A percentile compares a stretch with the other conserved stretches of the same genome.
phyloP scores from a whole-genome alignment of 2,329 filamentous ascomycete species.

The Aspergillus carbonarius region DNA sequence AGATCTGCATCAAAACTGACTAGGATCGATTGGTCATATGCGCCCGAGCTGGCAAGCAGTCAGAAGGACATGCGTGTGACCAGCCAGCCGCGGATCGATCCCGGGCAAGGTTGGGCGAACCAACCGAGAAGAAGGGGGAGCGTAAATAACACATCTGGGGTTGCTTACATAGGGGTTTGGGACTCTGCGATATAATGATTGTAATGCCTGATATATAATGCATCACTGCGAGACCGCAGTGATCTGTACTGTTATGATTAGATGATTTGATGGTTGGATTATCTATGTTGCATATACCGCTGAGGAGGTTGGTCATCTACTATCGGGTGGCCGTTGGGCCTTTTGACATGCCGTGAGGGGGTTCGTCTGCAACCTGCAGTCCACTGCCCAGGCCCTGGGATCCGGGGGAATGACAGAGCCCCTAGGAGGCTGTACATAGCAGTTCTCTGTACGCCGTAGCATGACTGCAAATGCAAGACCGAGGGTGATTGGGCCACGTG shows the following conservation, averaged over 20 bases:
- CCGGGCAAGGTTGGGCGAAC: neutral
- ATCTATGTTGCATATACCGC: neutral
- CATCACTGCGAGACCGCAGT: slow-evolving; percentile 2
- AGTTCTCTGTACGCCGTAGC: too few relatives aligned
- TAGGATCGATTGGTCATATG: neutral
- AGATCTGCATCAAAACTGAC: neutral
- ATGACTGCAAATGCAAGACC: neutral
- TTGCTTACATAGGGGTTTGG: neutral
- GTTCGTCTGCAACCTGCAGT: slow-evolving; percentile 5
- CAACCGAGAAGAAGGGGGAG: neutral
- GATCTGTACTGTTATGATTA: slow-evolving; percentile 13
- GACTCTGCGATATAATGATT: neutral
- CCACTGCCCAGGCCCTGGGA: neutral
- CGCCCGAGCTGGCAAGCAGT: neutral
- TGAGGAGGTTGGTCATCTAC: neutral
- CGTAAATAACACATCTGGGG: slow-evolving; percentile 3
- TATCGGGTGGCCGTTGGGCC: neutral
- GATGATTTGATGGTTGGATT: slow-evolving; percentile 2
- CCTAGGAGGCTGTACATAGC: too few relatives aligned
- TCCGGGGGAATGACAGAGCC: neutral
- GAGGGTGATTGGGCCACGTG: neutral
- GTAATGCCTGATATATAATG: slow-evolving; percentile 5
- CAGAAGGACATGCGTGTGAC: neutral
- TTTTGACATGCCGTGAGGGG: neutral
- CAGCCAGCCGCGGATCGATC: neutral